A percentile compares a stretch with the other conserved stretches of the same genome.
These are phyloP conservation scores for Malania oleifera DNA, from an alignment of 164 flowering plant species.

Conservation along the genomic window DNA sequence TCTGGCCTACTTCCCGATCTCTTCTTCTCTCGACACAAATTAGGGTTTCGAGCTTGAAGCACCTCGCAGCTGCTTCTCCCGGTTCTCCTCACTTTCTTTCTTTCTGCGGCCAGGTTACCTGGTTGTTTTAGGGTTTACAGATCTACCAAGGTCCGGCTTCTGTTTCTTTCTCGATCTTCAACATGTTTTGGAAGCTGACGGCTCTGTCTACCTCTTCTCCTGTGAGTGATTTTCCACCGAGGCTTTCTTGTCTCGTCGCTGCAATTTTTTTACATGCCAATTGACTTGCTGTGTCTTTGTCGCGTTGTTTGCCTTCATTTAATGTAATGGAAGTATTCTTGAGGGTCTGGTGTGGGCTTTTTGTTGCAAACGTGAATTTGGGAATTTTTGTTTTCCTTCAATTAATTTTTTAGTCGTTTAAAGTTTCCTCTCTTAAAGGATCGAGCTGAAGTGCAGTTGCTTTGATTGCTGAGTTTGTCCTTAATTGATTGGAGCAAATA, in stretches of 20 bases:
- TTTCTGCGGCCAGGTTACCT: constrained; percentile 10
- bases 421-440: too few relatives aligned
- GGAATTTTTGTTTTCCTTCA: background rate
- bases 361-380: background rate
- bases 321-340: background rate
- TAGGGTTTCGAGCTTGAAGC: constrained; percentile 32
- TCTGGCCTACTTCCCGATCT: constrained; percentile 14
- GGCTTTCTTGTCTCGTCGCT: background rate
- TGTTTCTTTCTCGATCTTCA: constrained; percentile 9
- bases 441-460: too few relatives aligned
- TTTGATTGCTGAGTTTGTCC: too few relatives aligned
- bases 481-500: too few relatives aligned
- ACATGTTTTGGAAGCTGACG: constrained; percentile 91
- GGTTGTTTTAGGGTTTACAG: constrained; percentile 30
- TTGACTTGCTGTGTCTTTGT: background rate
- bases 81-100: constrained; percentile 6
- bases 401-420: too few relatives aligned
- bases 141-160: constrained; percentile 22
- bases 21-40: constrained; percentile 7
- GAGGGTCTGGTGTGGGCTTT: background rate
- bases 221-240: constrained; percentile 34
- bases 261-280: background rate
- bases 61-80: constrained; percentile 7
- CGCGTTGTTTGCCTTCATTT: background rate
- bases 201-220: constrained; percentile 84